Evolutionary conservation across 495 filamentous ascomycete species (phyloP).

Genomic region (Hypoxylon crocopeplum): DNA sequence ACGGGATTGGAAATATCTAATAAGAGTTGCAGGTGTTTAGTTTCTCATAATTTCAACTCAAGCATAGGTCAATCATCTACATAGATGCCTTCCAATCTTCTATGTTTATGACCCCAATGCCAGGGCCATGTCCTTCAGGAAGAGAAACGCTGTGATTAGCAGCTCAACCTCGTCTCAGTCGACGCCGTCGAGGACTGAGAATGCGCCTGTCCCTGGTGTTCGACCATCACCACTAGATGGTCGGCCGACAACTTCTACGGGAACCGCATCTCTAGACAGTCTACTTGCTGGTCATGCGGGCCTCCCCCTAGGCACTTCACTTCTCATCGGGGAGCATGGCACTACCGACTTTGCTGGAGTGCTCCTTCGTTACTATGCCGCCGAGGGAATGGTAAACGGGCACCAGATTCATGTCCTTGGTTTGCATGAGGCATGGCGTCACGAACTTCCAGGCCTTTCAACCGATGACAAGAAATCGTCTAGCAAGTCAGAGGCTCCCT

Average conservation of each 20-base stretch:
- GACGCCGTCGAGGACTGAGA: constrained; percentile 33
- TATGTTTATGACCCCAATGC: constrained; percentile 50
- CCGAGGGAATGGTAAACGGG: constrained; percentile 91
- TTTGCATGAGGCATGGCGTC: constrained; percentile 76
- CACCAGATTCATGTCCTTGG: constrained; percentile 88
- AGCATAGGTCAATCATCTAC: no score
- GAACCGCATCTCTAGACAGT: constrained; percentile 81
- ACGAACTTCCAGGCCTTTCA: constrained; percentile 79
- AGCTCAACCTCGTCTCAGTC: constrained; percentile 40
- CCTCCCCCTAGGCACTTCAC: constrained; percentile 76
- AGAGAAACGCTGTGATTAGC: constrained; percentile 76
- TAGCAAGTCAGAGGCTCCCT: constrained; percentile 44
- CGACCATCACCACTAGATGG: constrained; percentile 91
- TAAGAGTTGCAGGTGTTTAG: no score
- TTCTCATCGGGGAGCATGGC: constrained; percentile 89
- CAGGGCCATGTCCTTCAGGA: constrained; percentile 82
- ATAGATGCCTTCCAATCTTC: no score
- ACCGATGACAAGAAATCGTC: constrained; percentile 49
- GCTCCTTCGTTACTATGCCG: constrained; percentile 87
- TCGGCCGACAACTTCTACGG: constrained; percentile 88
- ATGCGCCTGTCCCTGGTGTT: constrained; percentile 66
- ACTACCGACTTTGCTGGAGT: constrained; percentile 93
- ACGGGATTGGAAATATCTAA: no score
- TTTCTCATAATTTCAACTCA: no score
- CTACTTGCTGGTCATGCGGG: constrained; percentile 90